Evolutionary conservation across 1,139 yeast species (phyloP), one percentile per base, ranked within the genome.

Genomic region (Nadsonia commutata): DNA sequence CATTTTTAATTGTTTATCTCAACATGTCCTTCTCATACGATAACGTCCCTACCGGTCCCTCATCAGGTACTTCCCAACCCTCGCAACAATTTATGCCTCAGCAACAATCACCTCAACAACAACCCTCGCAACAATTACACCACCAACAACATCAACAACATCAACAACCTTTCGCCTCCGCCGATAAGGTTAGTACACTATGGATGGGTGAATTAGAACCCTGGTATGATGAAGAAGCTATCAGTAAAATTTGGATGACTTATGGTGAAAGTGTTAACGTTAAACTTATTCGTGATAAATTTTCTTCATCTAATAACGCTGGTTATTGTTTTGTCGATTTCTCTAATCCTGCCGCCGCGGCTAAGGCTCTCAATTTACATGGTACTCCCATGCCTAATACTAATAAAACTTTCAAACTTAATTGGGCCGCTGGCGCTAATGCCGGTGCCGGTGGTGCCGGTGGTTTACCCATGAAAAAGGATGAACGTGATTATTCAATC

Each of bases 191-290:
- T 43, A 51, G 49, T 18, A 67, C 72, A 2, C 60, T 85, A 44
- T 86, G 95, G 95, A 88, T 88, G 96, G 97, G 96, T 9, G 96
- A 86, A 59, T 65, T 88, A 40, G 95, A 86, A 53, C 84, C 93
- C 1, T 70, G 76, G 63, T 82, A 93, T 78, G 86, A 81, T 50
- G 96, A 86, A 59, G 66, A 66, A 16, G 68, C 74, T 41, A 74
- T 88, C 42, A 68, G 70, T 37, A 68, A 74, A 44, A 67, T 85
- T 43, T 88, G 96, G 96, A 64, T 62, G 31, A 60, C 65, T 39
- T 58, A 69, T 43, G 74, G 75, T 39, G 71, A 70, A 49, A 66
- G 65, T 43, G 79, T 76, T 43, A 62, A 63, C 42, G 80, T 78
- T 47, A 78, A 78, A 61, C 66, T 78, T 48, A 78, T 78, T 50